Evolutionary conservation across 495 filamentous ascomycete genomes (phyloP).

Genomic region (Aspergillus nanangensis): DNA sequence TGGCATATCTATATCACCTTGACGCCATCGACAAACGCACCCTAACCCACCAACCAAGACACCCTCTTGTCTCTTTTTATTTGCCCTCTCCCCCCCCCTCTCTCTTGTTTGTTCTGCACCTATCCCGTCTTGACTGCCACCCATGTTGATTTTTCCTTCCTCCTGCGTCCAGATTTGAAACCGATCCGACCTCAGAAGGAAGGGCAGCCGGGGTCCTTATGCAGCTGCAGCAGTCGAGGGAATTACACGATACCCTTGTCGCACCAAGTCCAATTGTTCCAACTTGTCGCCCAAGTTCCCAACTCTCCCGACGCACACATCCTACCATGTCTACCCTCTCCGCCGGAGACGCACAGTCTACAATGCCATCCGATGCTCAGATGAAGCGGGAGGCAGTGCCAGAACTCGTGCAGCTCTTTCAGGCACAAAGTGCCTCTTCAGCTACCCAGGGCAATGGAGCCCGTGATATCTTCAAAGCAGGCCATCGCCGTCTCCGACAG

Average conservation of each 20-base stretch:
- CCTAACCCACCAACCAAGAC: too few relatives aligned
- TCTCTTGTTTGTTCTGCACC: too few relatives aligned
- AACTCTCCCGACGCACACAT: constrained; percentile 19
- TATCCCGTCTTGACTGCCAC: too few relatives aligned
- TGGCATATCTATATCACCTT: too few relatives aligned
- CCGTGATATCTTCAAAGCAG: constrained; percentile 30
- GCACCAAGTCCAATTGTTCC: constrained; percentile 42
- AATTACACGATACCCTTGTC: constrained; percentile 23
- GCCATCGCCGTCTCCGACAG: constrained; percentile 38
- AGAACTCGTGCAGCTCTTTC: constrained; percentile 37
- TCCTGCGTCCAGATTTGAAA: constrained; percentile 12
- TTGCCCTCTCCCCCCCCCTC: too few relatives aligned
- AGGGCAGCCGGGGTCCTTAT: constrained; percentile 17
- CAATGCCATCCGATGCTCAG: constrained; percentile 20
- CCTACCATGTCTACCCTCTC: constrained; percentile 28
- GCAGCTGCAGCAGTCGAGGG: constrained; percentile 30
- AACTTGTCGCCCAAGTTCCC: constrained; percentile 31
- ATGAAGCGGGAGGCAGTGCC: constrained; percentile 29
- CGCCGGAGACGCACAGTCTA: constrained; percentile 9
- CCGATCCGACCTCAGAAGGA: constrained; percentile 6
- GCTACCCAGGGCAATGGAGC: constrained; percentile 13
- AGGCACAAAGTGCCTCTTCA: constrained; percentile 23
- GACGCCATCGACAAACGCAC: too few relatives aligned
- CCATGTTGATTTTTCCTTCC: neutral
- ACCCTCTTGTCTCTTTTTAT: too few relatives aligned